A percentile compares a stretch with the other conserved stretches of the same genome.
Evolutionary conservation across 2,329 filamentous ascomycete species (phyloP).

Genomic region (Trichoderma koningiopsis): DNA sequence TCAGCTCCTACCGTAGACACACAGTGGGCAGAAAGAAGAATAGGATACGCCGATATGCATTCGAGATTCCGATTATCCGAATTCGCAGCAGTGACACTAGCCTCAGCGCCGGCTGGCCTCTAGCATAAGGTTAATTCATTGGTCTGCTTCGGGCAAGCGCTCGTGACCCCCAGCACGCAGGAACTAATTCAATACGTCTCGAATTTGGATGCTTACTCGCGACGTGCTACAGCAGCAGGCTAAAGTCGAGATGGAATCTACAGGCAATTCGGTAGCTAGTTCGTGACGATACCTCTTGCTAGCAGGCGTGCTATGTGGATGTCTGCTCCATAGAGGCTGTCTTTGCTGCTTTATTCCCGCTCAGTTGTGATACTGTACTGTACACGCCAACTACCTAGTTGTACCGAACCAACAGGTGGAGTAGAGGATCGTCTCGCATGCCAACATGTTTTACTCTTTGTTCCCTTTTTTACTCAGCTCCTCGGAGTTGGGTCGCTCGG

Average conservation of each 20-base stretch:
- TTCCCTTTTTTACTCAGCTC: not conserved
- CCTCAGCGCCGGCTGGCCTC: slow-evolving; percentile 8
- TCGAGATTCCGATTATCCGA: slow-evolving; percentile 5
- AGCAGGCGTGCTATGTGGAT: slow-evolving; percentile 3
- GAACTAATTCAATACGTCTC: not conserved
- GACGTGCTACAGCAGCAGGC: not conserved
- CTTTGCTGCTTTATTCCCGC: not conserved
- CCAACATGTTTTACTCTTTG: not conserved
- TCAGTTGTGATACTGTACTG: not conserved
- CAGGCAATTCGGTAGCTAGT: not conserved
- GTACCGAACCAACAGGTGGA: not conserved
- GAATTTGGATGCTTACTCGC: not conserved
- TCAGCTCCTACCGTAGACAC: not conserved
- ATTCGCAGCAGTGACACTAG: not conserved
- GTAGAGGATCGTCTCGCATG: not conserved
- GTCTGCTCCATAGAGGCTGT: not conserved
- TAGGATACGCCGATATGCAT: not conserved
- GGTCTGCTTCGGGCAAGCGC: slow-evolving; percentile 10
- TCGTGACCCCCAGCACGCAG: not conserved
- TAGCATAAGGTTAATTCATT: slow-evolving; percentile 23
- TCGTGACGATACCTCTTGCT: not conserved
- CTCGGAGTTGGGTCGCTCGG: not conserved
- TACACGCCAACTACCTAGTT: no score
- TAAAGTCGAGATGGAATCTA: not conserved
- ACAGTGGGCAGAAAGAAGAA: not conserved